Evolutionary conservation across 2,329 filamentous ascomycete genomes (phyloP), one percentile per base, ranked within the genome.

Genomic region (Fusarium foetens): DNA sequence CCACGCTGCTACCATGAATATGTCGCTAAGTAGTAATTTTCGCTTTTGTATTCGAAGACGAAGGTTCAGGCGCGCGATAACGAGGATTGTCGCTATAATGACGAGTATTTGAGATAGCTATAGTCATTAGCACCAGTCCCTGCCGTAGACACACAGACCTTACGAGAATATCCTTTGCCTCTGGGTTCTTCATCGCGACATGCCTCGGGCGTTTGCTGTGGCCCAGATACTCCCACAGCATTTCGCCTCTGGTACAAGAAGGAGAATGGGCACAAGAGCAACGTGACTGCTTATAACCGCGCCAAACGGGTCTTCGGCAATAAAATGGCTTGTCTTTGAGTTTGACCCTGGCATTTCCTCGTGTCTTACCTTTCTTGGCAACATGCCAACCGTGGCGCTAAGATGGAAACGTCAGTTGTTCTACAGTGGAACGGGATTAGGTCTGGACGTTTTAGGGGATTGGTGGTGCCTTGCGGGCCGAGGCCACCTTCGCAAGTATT

Each of bases 1-100:
- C 54, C 73, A 75, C 2, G 73, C 73, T 7, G 60, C 59, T 3
- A 74, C 48, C 73, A 75, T 76, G 7, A 75, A 49, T 0, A 73
- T 41, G 8, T 75, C 73, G 54, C 69, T 76, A 3, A 39, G 27
- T 0, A 75, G 58, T 3, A 76, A 3, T 1, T 49, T 64, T 21
- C 71, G 61, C 2, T 68, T 60, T 39, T 76, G 73, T 0, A 76
- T 55, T 10, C 49, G 49, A 0, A 76, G 52, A 4, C 73, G 71
- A 0, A 76, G 67, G 10, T 75, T 71, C 0, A 75, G 46, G 4
- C 72, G 70, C 2, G 72, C 72, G 12, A 42, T 31, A 16, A 75
- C 63, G 17, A 74, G 70, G 11, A n/a, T 48, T 0, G 64, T 52
- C 0, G 72, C 72, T n/a, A 74, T 6, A 0, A 75, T n/a, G 13